These are phyloP conservation scores for Plasmodium coatneyi DNA, from an alignment of 169 alveolate genomes.

Conservation along the genomic window DNA sequence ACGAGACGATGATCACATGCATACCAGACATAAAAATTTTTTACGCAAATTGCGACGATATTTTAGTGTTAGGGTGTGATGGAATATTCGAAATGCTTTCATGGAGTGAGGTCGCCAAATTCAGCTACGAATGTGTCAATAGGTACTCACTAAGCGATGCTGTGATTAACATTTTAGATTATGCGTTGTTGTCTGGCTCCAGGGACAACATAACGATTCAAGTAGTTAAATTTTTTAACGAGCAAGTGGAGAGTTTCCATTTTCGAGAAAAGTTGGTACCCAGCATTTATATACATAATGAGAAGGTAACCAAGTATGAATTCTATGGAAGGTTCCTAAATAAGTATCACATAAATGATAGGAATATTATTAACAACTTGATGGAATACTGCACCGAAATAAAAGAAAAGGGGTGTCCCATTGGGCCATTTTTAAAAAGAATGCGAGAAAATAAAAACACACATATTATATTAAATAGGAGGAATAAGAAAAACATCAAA, in stretches of 20 bases:
- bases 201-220: conserved; percentile 68
- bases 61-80: conserved; percentile 68
- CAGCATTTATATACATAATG: conserved; percentile 53
- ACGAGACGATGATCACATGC: conserved; percentile 68
- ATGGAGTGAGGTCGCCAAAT: conserved; percentile 72
- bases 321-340: conserved; percentile 57
- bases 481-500: conserved; percentile 53
- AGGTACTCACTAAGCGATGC: conserved; percentile 65
- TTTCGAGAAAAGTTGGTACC: conserved; percentile 65
- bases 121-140: conserved; percentile 53
- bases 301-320: conserved; percentile 48
- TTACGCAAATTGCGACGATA: conserved; percentile 59
- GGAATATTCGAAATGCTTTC: conserved; percentile 70
- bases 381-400: conserved; percentile 52
- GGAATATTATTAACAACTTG: conserved; percentile 43
- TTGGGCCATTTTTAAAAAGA: conserved; percentile 63
- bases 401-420: conserved; percentile 16
- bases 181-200: conserved; percentile 67
- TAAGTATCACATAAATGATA: conserved; percentile 68
- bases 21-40: conserved; percentile 65
- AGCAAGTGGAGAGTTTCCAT: conserved; percentile 16
- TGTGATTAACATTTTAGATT: conserved; percentile 55
- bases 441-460: conserved; percentile 65
- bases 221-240: conserved; percentile 68
- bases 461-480: conserved; percentile 55